Conservation (phyloP, 2,329 filamentous ascomycete species). For the Colletotrichum lupini region DNA sequence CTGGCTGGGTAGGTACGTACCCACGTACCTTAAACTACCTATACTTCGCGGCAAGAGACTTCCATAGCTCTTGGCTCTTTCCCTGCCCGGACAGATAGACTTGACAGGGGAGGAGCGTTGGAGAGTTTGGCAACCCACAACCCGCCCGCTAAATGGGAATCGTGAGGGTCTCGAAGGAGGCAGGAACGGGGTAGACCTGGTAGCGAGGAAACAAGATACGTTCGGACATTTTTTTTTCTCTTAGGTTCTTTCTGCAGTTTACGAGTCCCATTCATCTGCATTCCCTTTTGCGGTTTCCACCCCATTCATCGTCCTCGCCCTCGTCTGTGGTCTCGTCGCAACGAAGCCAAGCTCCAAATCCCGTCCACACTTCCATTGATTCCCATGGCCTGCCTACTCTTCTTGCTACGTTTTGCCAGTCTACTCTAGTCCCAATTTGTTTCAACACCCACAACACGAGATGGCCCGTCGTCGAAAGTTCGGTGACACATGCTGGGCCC, state of each 20-base stretch:
- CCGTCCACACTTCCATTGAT: background rate
- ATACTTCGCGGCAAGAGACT: background rate
- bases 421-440: conserved; percentile 14
- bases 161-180: background rate
- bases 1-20: too few relatives aligned
- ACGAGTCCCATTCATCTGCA: background rate
- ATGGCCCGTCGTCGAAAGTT: conserved; percentile 21
- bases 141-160: conserved; percentile 14
- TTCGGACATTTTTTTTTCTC: conserved; percentile 34
- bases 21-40: too few relatives aligned
- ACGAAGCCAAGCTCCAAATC: background rate
- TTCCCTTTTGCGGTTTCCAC: background rate
- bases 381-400: background rate
- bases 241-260: background rate
- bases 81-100: background rate
- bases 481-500: conserved; percentile 25
- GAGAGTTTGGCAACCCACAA: conserved; percentile 12
- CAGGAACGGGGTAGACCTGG: conserved; percentile 18
- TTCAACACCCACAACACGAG: conserved; percentile 31
- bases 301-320: background rate
- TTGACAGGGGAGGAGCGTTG: conserved; percentile 2
- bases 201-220: conserved; percentile 29
- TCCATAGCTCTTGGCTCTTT: background rate
- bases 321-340: background rate
- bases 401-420: background rate